Evolutionary conservation across 2,329 filamentous ascomycete genomes (phyloP), one percentile per base, ranked within the genome.

Genomic region (Zymoseptoria crescenta): DNA sequence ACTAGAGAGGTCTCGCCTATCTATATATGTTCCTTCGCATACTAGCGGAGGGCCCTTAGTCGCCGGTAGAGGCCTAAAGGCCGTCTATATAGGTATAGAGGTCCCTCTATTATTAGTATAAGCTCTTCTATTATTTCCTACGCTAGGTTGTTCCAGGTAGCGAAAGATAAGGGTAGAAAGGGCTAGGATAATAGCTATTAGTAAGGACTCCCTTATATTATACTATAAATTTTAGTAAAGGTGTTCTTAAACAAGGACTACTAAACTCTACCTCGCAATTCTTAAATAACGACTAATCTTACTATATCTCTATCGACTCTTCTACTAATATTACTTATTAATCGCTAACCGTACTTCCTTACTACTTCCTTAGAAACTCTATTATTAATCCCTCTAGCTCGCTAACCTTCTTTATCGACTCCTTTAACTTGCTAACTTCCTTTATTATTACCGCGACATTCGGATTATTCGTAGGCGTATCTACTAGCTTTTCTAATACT

Each of bases 191-290:
- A n/a, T n/a, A n/a, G n/a, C n/a, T n/a, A n/a, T n/a, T n/a, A n/a
- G n/a, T n/a, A n/a, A n/a, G n/a, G n/a, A n/a, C n/a, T n/a, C n/a
- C n/a, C n/a, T n/a, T n/a, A n/a, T n/a, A n/a, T n/a, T n/a, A n/a
- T 54, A 54, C 52, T 24, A 41, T 24, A 19, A 54, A 35, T 54
- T 54, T 54, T n/a, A n/a, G 24, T 54, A 41, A 45, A 54, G 52
- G 52, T 54, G 7, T 54, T 54, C 8, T 54, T 45, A 30, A 41
- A 41, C 6, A 1, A 13, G 13, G 1, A 41, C 13, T 41, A 13
- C 30, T 9, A 9, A 41, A 41, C 30, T 41, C 30, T 13, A 13
- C 8, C 30, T 41, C 30, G 30, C 4, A 41, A 41, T 10, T 41
- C 9, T 13, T 13, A 41, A 41, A 41, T 13, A 41, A 41, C 9